Evolutionary conservation across 306 rosid species (phyloP), one percentile per base, ranked within the genome.

Genomic region (Alnus rubra): DNA sequence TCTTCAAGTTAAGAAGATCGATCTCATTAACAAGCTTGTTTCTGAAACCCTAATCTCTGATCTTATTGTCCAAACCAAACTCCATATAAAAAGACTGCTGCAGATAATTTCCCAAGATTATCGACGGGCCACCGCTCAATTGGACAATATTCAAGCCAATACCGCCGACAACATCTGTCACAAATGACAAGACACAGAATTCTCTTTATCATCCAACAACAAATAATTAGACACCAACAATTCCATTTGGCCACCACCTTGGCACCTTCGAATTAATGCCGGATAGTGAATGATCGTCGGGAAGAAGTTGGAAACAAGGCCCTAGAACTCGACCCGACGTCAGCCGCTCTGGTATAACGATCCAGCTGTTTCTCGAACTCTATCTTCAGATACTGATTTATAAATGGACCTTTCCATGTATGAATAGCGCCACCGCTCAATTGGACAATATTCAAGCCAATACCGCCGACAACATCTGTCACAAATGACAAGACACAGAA

Each of bases 181-280:
- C 58, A 13, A 79, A 50, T 9, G 78, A 79, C 18, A 73, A 37
- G 55, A 78, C 37, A 72, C 37, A 2, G 58, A 44, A 14, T 59
- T 39, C 12, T 28, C 13, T 11, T 5, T 4, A 6, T 54, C 59
- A 5, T 78, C 75, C 48, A 44, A 7, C n/a, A 42, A 3, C 58
- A 62, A 51, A 30, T 49, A 63, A 51, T 49, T 64, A 3, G 9
- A 12, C 60, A 3, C 28, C n/a, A 51, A 33, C 23, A 65, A 23
- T 44, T 35, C 80, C 80, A 76, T 76, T 42, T 51, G 51, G 4
- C 30, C 80, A 2, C 37, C 53, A n/a, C 65, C 74, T 11, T 51
- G 45, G 28, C 28, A 23, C 28, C 28, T 23, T 23, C 28, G 0
- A 23, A 23, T 23, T 23, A 23, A 65, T 13, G 9, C 4, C 31